Evolutionary conservation across 768 basidiomycete genomes (phyloP).

Genomic region (Asterophora parasitica): DNA sequence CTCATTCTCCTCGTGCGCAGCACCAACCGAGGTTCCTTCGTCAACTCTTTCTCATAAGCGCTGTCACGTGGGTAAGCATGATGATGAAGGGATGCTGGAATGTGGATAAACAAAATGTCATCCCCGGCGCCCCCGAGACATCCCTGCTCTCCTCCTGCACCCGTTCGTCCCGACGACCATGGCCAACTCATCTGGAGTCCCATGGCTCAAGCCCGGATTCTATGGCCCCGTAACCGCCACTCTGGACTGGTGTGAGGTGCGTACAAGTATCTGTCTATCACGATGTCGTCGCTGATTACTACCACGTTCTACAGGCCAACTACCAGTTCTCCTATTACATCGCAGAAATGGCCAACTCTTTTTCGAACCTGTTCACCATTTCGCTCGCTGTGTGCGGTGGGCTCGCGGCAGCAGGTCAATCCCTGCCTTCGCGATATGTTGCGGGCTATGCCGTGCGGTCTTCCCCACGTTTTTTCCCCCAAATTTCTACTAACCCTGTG

Average conservation of each 20-base stretch:
- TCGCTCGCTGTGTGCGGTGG: conserved; percentile 46
- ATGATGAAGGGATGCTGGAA: background rate
- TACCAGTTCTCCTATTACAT: conserved; percentile 76
- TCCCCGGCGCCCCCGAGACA: background rate
- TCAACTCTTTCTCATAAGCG: conserved; percentile 9
- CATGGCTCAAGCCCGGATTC: conserved; percentile 36
- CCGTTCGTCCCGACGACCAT: conserved; percentile 16
- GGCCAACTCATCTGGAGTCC: conserved; percentile 32
- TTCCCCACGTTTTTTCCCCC: background rate
- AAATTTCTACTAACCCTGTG: conserved; percentile 1
- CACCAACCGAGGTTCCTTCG: background rate
- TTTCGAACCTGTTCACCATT: conserved; percentile 66
- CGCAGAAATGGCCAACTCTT: conserved; percentile 72
- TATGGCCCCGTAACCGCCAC: conserved; percentile 69
- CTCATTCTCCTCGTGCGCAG: background rate
- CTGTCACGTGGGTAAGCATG: conserved; percentile 8
- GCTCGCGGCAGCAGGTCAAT: conserved; percentile 28
- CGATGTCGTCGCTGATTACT: background rate
- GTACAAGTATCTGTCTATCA: conserved; percentile 1
- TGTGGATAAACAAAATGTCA: conserved; percentile 1
- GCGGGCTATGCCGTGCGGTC: conserved; percentile 39
- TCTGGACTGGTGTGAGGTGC: conserved; percentile 71
- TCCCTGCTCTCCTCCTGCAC: background rate
- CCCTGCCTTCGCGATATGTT: conserved; percentile 38
- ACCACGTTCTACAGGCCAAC: conserved; percentile 44